phyloP scores from a whole-genome alignment of 164 flowering plant species.

The Hamamelis virginiana region DNA sequence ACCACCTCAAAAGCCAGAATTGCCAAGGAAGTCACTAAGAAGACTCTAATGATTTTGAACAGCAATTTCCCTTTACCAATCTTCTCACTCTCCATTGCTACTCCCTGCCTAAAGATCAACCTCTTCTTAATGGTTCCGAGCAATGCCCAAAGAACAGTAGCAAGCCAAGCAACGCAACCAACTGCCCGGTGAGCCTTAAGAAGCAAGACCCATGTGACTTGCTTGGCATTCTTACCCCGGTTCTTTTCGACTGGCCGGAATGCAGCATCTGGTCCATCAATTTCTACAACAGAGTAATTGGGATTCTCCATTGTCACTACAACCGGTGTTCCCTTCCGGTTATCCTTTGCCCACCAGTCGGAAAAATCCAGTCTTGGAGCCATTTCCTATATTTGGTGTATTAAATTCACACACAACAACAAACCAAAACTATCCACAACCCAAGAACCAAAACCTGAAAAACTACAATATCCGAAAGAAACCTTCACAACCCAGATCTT shows the following conservation, averaged over 20 bases:
- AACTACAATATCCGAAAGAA: slow-evolving; percentile 13
- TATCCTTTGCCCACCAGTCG: slow-evolving; percentile 54
- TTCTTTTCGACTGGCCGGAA: slow-evolving; percentile 63
- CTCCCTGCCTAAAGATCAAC: slow-evolving; percentile 54
- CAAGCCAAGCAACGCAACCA: slow-evolving; percentile 69
- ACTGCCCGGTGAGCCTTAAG: slow-evolving; percentile 75
- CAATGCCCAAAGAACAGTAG: slow-evolving; percentile 56
- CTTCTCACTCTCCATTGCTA: slow-evolving; percentile 49
- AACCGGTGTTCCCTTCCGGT: slow-evolving; percentile 63
- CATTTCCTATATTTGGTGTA: slow-evolving; percentile 33
- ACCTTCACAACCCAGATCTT: slow-evolving; percentile 35
- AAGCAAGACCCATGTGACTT: slow-evolving; percentile 79
- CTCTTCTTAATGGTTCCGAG: slow-evolving; percentile 64
- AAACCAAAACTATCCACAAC: not conserved
- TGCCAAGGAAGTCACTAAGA: slow-evolving; percentile 44
- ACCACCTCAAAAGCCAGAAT: slow-evolving; percentile 59
- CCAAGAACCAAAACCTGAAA: slow-evolving; percentile 11
- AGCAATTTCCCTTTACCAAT: slow-evolving; percentile 45
- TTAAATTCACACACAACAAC: not conserved
- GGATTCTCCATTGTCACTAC: slow-evolving; percentile 89
- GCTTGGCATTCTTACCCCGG: slow-evolving; percentile 77
- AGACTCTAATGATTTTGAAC: slow-evolving; percentile 48
- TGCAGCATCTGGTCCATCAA: slow-evolving; percentile 64
- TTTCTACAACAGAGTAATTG: slow-evolving; percentile 66
- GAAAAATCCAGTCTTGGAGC: slow-evolving; percentile 67